Base-by-base conservation (phyloP, 2,329 filamentous ascomycete species). In the Trichophyton benhamiae region DNA sequence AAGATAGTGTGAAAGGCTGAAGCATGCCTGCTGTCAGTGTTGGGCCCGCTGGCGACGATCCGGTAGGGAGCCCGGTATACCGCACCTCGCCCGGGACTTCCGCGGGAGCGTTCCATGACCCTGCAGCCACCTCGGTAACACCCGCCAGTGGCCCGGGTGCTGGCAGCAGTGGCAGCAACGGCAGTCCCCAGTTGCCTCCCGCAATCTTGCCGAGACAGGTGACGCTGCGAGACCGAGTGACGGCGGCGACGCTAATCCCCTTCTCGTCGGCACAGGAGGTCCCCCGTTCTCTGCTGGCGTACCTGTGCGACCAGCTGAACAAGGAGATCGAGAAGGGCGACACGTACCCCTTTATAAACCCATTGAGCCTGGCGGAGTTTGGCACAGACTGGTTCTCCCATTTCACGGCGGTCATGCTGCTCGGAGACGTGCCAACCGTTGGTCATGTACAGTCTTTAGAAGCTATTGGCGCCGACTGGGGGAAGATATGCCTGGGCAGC, bases 261-360 rank as follows among this genome's bases (percentile, higher is more conserved):
- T 91, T 95, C 73, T 85, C 84, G 17, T 87, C 87, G n/a, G 82
- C 83, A 17, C 79, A 84, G 61, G 83, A 91, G 70, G 86, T 95
- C n/a, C 91, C 91, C 1, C 77, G 79, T 44, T 86, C 87, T 5
- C 78, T 96, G 62, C 78, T 92, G 41, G 80, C 81, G 44, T 94
- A 95, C 70, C 83, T 96, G 55, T 88, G 83, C 67, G 87, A 90
- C 69, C 87, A 94, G 75, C 82, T 95, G 68, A 92, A 91, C 72
- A 87, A 88, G 74, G 91, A 95, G 74, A 94, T 96, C 69, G 89
- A 94, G 70, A 88, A 89, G 73, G 91, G 91, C 61, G 90, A 95
- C 72, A 95, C 91, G 0, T 95, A 95, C 73, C 89, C 91, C 22
- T 92, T 95, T 87, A 83, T 87, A 68, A 86, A 91, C 59, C 79